Conservation (phyloP, 768 basidiomycete genomes). For the Tulasnella sp. region DNA sequence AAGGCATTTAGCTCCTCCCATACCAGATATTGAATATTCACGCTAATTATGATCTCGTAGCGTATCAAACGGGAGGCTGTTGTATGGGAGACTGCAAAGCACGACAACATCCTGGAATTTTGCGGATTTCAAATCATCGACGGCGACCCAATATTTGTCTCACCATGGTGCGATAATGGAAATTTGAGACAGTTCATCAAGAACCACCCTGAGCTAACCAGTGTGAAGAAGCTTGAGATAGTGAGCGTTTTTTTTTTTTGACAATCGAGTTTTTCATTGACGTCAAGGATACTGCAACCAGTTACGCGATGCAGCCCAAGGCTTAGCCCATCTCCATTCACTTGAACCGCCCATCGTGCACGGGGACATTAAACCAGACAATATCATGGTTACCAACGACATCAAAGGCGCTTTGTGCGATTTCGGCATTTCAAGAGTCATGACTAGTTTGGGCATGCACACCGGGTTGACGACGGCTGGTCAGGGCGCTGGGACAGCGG, state of each 20-base stretch:
- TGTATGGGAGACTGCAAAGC: not conserved
- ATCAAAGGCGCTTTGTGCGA: not conserved
- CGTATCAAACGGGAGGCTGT: not conserved
- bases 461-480: not conserved
- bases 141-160: constrained; percentile 4
- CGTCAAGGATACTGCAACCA: not conserved
- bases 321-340: not conserved
- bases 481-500: not conserved
- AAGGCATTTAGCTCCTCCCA: not conserved
- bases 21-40: not conserved
- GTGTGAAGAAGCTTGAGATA: not conserved
- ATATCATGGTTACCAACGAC: not conserved
- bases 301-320: not conserved
- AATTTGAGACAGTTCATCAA: constrained; percentile 12
- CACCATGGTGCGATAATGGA: constrained; percentile 18
- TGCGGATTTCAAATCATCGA: not conserved
- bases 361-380: constrained; percentile 4
- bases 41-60: not conserved
- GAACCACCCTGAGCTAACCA: not conserved
- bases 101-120: not conserved
- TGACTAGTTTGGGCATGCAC: not conserved
- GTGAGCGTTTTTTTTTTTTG: not conserved
- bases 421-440: constrained; percentile 2
- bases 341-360: constrained; percentile 1
- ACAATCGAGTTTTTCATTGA: not conserved